Percentiles rank a stretch among this genome's conserved stretches.
Conservation (phyloP, 192 early-diverging fungal species). For the Linnemannia exigua region DNA sequence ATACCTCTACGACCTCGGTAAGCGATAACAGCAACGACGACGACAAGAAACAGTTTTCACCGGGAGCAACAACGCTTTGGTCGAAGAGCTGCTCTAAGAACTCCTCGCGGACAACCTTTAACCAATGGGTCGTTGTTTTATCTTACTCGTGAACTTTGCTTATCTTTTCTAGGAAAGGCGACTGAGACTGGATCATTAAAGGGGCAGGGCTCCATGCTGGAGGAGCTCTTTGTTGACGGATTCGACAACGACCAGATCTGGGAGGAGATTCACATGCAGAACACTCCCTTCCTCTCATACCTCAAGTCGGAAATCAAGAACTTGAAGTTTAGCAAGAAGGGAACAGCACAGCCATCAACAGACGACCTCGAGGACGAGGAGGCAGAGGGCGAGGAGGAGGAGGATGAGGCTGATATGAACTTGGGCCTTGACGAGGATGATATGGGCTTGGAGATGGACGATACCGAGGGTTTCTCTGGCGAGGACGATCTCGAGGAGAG, state of each 20-base stretch:
- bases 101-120: background rate
- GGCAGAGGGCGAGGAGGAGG: constrained; percentile 58
- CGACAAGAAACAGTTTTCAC: too few species aligned
- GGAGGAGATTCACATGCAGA: constrained; percentile 92
- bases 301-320: constrained; percentile 61
- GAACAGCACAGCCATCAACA: constrained; percentile 52
- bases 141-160: background rate
- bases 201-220: constrained; percentile 62
- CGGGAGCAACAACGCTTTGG: background rate
- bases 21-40: background rate
- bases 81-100: background rate
- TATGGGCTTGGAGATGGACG: constrained; percentile 49
- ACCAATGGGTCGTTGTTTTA: background rate
- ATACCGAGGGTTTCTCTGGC: constrained; percentile 52
- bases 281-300: constrained; percentile 82
- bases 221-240: constrained; percentile 75
- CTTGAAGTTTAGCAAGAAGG: constrained; percentile 60
- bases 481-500: constrained; percentile 31
- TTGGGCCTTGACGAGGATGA: constrained; percentile 61
- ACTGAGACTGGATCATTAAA: constrained; percentile 61
- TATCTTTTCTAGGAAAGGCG: constrained; percentile 57
- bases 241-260: constrained; percentile 92
- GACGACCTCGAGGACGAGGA: constrained; percentile 59
- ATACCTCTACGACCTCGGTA: constrained; percentile 68
- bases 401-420: constrained; percentile 59